A percentile compares a stretch with the other conserved stretches of the same genome.
Conservation (phyloP, 1,139 yeast genomes). For the Suhomyces chickasaworum region DNA sequence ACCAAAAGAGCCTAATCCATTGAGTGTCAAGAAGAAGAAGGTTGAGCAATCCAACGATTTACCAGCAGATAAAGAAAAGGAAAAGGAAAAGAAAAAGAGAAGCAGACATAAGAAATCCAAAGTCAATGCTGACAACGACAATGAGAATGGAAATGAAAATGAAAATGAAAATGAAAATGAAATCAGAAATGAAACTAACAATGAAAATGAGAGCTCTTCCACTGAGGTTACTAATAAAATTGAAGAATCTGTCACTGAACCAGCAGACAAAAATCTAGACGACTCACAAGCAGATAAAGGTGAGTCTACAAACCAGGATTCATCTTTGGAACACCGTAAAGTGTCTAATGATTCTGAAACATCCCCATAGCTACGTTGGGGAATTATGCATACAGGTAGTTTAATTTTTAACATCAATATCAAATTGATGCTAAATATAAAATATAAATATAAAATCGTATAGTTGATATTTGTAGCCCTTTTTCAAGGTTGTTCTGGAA, state of each 20-base stretch:
- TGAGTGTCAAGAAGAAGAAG: conserved; percentile 75
- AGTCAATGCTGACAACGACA: neutral
- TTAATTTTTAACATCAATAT: neutral
- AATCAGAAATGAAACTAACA: neutral
- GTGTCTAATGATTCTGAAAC: neutral
- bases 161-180: neutral
- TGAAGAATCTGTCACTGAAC: neutral
- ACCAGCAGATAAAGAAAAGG: conserved; percentile 13
- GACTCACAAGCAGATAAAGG: neutral
- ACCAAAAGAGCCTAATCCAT: conserved; percentile 78
- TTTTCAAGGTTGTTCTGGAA: neutral
- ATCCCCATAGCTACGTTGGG: neutral
- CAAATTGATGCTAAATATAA: neutral
- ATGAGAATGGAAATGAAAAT: neutral
- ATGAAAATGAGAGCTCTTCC: neutral
- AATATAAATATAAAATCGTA: neutral
- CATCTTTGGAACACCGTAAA: neutral
- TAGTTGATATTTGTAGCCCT: neutral
- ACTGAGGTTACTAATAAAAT: too few relatives aligned
- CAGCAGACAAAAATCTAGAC: neutral
- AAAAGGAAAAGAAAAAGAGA: conserved; percentile 22
- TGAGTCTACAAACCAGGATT: neutral
- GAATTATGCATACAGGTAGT: neutral
- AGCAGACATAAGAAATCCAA: conserved; percentile 29
- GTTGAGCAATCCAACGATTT: conserved; percentile 16